Conservation (phyloP, 1,284 basidiomycete genomes). For the Puccinia brachypodii region DNA sequence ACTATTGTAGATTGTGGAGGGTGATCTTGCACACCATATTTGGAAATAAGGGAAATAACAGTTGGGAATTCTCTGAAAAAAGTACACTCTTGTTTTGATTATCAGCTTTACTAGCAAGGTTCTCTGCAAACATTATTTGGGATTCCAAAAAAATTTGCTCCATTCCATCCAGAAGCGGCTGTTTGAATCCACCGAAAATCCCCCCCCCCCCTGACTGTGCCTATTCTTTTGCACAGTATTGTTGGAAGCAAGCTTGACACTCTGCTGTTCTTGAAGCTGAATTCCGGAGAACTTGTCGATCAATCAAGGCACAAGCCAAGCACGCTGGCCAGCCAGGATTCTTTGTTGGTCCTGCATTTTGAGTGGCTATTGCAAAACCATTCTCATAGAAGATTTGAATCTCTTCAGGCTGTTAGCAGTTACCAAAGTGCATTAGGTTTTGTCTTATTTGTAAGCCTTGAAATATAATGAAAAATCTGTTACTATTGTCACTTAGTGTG, state of each 20-base stretch:
- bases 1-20: too few species aligned
- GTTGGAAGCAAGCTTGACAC: slow-evolving; percentile 45
- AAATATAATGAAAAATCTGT: neutral
- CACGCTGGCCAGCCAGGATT: slow-evolving; percentile 36
- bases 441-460: neutral
- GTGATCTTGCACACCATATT: too few species aligned
- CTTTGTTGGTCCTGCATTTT: neutral
- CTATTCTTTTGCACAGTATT: slow-evolving; percentile 33
- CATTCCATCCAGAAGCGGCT: too few species aligned
- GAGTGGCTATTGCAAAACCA: slow-evolving; percentile 37
- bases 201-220: too few species aligned
- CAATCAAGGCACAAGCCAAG: slow-evolving; percentile 37
- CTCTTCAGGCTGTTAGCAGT: slow-evolving; percentile 11
- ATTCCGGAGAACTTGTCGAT: slow-evolving; percentile 18
- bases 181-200: too few species aligned
- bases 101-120: too few species aligned
- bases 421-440: neutral
- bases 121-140: too few species aligned
- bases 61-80: too few species aligned
- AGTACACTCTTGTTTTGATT: too few species aligned
- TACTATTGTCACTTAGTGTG: too few species aligned
- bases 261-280: slow-evolving; percentile 6
- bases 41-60: too few species aligned
- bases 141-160: too few species aligned
- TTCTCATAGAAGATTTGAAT: slow-evolving; percentile 39